Evolutionary conservation across 768 basidiomycete genomes (phyloP), one percentile per base, ranked within the genome.

Genomic region (Phaffia australis): DNA sequence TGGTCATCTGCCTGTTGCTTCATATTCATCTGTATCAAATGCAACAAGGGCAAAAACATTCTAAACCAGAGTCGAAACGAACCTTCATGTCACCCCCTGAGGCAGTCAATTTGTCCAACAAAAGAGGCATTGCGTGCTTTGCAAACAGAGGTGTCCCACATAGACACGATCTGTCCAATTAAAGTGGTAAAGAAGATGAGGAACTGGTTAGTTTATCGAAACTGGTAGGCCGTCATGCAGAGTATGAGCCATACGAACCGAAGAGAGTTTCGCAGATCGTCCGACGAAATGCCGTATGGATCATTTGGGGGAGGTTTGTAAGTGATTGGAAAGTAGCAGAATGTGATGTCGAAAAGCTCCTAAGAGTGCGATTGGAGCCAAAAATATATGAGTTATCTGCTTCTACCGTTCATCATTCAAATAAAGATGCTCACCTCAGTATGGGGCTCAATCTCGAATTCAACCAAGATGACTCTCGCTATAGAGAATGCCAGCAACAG

Each of bases 301-400:
- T 98, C 92, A 71, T 91, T 86, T 0, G 90, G 87, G 21, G 93
- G 90, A 11, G 94, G 91, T 66, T 87, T 83, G 79, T 95, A 99
- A 0, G 91, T 89, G 64, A 99, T 98, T 0, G 95, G 95, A 78
- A 97, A 99, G 76, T 99, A 99, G 75, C 95, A 98, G 76, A 93
- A 98, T 0, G 86, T 88, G 74, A 97, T 85, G 72, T 97, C 89
- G 78, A 94, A 98, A 57, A 98, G 79, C 60, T 86, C 83, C 91
- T 97, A 71, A 7, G 25, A 58, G 21, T 30, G 19, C 5, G 6
- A 11, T 8, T 19, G 19, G 23, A 32, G 32, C 19, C 23, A 25
- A 35, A 32, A 58, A 19, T 23, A 4, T 21, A 32, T 46, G 32
- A n/a, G 35, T 19, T 32, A 7, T 21, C 52, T 54, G 8, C 6